Conservation (phyloP, 2,329 filamentous ascomycete genomes). For the Phialophora tarda region DNA sequence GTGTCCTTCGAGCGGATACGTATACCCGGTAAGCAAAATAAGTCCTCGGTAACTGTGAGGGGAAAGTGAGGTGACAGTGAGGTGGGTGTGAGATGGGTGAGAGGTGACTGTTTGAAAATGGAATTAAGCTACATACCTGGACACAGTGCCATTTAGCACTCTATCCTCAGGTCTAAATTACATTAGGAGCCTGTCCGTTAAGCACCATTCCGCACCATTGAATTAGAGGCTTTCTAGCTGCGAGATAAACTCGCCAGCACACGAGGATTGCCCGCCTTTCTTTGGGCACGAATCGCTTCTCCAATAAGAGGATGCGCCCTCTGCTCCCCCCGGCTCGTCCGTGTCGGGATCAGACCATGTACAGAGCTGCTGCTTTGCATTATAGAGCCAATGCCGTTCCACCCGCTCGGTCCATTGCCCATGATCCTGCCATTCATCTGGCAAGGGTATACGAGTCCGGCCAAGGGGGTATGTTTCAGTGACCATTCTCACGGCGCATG, state of each 20-base stretch:
- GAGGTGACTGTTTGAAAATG: neutral
- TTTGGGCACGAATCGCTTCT: constrained; percentile 6
- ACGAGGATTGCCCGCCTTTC: neutral
- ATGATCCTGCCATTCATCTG: neutral
- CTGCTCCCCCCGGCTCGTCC: neutral
- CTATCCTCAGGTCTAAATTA: neutral
- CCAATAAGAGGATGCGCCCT: neutral
- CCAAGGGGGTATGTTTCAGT: neutral
- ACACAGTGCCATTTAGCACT: neutral
- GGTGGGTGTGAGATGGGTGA: neutral
- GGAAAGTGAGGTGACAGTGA: neutral
- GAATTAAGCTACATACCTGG: neutral
- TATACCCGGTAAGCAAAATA: neutral
- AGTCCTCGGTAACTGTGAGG: neutral
- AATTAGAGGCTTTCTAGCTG: neutral
- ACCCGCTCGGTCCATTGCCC: neutral
- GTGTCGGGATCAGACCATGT: neutral
- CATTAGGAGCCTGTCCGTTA: neutral
- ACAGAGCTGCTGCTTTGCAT: neutral
- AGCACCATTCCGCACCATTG: neutral
- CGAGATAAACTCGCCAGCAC: neutral
- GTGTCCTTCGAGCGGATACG: neutral
- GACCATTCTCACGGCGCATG: neutral
- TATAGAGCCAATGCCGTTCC: neutral
- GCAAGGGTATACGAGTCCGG: neutral